Evolutionary conservation across 306 rosid species (phyloP).

Genomic region (Argentina anserina): DNA sequence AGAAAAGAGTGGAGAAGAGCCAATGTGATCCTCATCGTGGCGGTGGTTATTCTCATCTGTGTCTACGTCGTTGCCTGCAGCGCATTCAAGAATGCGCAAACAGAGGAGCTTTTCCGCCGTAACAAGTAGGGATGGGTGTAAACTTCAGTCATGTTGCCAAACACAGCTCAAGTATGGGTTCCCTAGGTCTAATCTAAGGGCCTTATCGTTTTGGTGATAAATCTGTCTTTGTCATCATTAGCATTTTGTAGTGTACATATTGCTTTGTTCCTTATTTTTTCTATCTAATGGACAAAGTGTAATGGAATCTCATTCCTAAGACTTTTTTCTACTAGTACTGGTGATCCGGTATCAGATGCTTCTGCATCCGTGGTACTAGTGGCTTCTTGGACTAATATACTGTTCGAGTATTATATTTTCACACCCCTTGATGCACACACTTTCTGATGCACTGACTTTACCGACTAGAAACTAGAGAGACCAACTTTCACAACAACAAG

Average conservation of each 20-base stretch:
- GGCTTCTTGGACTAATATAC: not conserved
- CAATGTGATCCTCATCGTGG: conserved; percentile 68
- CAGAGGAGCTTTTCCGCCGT: conserved; percentile 73
- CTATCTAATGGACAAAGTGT: conserved; percentile 2
- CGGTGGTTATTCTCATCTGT: conserved; percentile 65
- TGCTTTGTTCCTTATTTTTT: not conserved
- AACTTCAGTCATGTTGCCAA: conserved; percentile 14
- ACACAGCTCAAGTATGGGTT: not conserved
- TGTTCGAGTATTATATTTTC: not conserved
- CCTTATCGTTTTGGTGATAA: not conserved
- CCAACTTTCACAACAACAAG: conserved; percentile 3
- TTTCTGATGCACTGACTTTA: conserved; percentile 13
- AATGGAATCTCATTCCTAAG: conserved; percentile 22
- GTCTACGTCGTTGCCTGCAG: conserved; percentile 85
- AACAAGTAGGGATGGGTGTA: conserved; percentile 83
- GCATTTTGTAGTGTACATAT: conserved; percentile 18
- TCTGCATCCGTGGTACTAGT: conserved; percentile 18
- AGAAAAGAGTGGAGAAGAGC: conserved; percentile 85
- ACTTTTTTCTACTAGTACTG: conserved; percentile 3
- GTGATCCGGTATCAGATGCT: conserved; percentile 32
- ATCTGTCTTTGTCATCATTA: not conserved
- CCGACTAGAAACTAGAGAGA: not conserved
- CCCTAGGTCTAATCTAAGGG: not conserved
- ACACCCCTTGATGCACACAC: not conserved
- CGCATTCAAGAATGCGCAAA: conserved; percentile 89